Base-by-base conservation (phyloP, 2,329 filamentous ascomycete genomes). In the Aspergillus clavatus region DNA sequence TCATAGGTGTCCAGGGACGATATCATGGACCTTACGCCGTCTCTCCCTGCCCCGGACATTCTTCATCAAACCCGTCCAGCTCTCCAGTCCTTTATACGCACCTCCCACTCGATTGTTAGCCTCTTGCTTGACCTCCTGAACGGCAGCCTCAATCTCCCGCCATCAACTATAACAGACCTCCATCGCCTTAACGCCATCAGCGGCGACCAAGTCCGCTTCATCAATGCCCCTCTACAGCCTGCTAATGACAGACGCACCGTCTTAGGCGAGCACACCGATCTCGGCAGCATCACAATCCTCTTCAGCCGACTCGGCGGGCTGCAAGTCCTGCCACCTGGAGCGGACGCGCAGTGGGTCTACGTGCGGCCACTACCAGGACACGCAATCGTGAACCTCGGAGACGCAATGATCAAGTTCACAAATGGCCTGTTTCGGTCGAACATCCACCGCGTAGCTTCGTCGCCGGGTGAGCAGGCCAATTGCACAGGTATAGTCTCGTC, bases 251-350 rank as follows among this genome's bases (percentile, higher is more conserved):
- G 63, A 19, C 64, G 62, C 29, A 70, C 71, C 3, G 70, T 72
- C 2, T 54, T 78, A 18, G 74, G 74, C 18, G 74, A 75, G 45
- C 78, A 81, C 55, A 80, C 77, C 2, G 78, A 81, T 52, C 80
- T 80, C 50, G 78, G 77, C 37, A 74, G 68, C 41, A 66, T 81
- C 5, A 81, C 78, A 0, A 61, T 81, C 4, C 68, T 81, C 2
- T 78, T 80, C 60, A 81, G 80, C 59, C 69, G 75, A 0, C 58
- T 80, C 2, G 77, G 77, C 0, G 78, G 78, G 0, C 64, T 81
- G 6, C 78, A 80, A 54, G 72, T 80, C 3, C 63, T 74, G 3
- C 68, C 72, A 0, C 74, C 75, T 0, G 61, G 61, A 0, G 52
- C 54, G 3, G 64, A 66, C 42, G 63, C 62, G 7, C 58, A 69